Evolutionary conservation across 73 alveolate genomes (phyloP).

Genomic region (Stentor roeselii): DNA sequence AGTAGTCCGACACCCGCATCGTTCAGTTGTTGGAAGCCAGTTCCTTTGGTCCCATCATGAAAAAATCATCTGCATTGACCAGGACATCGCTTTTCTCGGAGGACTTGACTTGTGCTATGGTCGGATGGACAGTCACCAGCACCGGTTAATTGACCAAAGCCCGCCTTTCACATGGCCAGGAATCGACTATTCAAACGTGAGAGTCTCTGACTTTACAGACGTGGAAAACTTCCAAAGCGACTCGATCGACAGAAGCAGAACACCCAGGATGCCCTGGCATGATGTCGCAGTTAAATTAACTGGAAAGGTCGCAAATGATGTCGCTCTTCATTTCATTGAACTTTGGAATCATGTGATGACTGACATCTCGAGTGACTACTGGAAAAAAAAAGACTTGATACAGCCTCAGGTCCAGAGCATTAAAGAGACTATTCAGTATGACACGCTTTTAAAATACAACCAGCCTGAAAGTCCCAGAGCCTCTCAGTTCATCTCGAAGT

Average conservation of each 20-base stretch:
- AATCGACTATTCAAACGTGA: conserved; percentile 66
- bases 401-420: conserved; percentile 17
- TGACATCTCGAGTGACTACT: conserved; percentile 57
- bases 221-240: conserved; percentile 59
- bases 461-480: background rate
- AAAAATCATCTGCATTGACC: conserved; percentile 88
- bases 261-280: conserved; percentile 94
- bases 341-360: conserved; percentile 91
- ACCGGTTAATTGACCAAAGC: conserved; percentile 69
- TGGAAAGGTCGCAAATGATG: conserved; percentile 92
- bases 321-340: conserved; percentile 90
- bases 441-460: background rate
- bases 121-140: conserved; percentile 82
- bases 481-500: background rate
- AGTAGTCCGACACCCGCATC: conserved; percentile 83
- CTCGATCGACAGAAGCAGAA: conserved; percentile 62
- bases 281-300: conserved; percentile 76
- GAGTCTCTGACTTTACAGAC: conserved; percentile 69
- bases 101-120: conserved; percentile 97
- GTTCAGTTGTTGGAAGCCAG: conserved; percentile 44
- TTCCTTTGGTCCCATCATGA: conserved; percentile 95
- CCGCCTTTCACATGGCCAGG: conserved; percentile 57
- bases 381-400: conserved; percentile 20
- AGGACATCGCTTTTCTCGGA: conserved; percentile 86
- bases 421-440: background rate